Conservation (phyloP, 179 eudicot species). For the Drosera spatulata region DNA sequence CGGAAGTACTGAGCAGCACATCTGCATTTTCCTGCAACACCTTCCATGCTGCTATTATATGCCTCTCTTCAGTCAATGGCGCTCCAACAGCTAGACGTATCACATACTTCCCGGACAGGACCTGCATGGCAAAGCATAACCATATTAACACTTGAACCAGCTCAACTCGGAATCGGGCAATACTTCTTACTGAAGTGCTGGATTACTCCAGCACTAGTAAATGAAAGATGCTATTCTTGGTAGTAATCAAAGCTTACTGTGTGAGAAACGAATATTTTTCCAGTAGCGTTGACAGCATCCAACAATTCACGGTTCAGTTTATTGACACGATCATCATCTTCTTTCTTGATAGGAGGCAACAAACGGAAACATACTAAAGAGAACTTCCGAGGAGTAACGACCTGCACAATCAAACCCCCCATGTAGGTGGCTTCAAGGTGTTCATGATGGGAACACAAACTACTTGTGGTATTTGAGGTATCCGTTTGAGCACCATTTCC, state of each 20-base stretch:
- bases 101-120: slow-evolving; percentile 54
- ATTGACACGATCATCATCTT: slow-evolving; percentile 30
- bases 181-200: not conserved
- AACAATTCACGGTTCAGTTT: slow-evolving; percentile 56
- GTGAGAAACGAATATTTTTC: slow-evolving; percentile 76
- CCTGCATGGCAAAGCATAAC: slow-evolving; percentile 24
- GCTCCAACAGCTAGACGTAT: slow-evolving; percentile 87
- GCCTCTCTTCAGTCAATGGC: slow-evolving; percentile 80
- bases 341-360: slow-evolving; percentile 23
- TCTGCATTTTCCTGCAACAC: slow-evolving; percentile 65
- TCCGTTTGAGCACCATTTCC: not conserved
- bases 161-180: not conserved
- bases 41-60: slow-evolving; percentile 60
- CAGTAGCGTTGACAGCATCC: slow-evolving; percentile 73
- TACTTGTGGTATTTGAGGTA: too few species aligned
- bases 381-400: slow-evolving; percentile 60
- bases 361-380: slow-evolving; percentile 81
- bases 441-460: not conserved
- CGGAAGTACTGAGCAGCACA: slow-evolving; percentile 17
- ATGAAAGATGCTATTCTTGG: too few species aligned
- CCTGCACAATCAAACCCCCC: slow-evolving; percentile 26
- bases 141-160: not conserved
- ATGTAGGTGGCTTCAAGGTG: not conserved
- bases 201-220: too few species aligned
- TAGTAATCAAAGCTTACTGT: slow-evolving; percentile 28